phyloP scores from a whole-genome alignment of 2,329 filamentous ascomycete genomes.

The Aspergillus brasiliensis region DNA sequence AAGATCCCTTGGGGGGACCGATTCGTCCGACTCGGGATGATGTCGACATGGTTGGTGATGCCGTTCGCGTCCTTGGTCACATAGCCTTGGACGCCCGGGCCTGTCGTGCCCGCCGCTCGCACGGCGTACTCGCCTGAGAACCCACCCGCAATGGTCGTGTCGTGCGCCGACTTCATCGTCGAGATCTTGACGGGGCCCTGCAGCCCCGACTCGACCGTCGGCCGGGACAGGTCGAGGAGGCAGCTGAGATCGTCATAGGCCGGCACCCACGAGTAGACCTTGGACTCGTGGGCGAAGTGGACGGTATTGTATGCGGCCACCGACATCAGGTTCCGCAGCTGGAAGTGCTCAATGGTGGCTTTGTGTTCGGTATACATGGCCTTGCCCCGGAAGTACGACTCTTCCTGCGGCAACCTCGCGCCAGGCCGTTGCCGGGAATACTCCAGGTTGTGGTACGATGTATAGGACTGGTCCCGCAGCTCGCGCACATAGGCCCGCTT shows the following conservation, averaged over 20 bases:
- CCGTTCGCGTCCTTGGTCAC: slow-evolving; percentile 52
- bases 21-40: slow-evolving; percentile 51
- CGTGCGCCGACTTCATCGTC: slow-evolving; percentile 53
- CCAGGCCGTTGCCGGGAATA: slow-evolving; percentile 29
- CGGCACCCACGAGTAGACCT: slow-evolving; percentile 54
- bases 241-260: slow-evolving; percentile 44
- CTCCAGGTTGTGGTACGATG: slow-evolving; percentile 43
- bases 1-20: slow-evolving; percentile 55
- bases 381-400: slow-evolving; percentile 52
- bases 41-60: slow-evolving; percentile 62
- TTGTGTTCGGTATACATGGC: slow-evolving; percentile 53
- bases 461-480: slow-evolving; percentile 45
- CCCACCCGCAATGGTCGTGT: slow-evolving; percentile 57
- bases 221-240: slow-evolving; percentile 53
- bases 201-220: slow-evolving; percentile 39
- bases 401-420: slow-evolving; percentile 40
- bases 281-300: slow-evolving; percentile 54
- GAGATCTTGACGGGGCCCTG: slow-evolving; percentile 51
- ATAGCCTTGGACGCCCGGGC: slow-evolving; percentile 44
- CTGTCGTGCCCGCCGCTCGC: slow-evolving; percentile 40
- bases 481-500: slow-evolving; percentile 39
- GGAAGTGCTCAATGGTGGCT: slow-evolving; percentile 59
- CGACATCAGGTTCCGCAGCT: slow-evolving; percentile 60
- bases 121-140: slow-evolving; percentile 61
- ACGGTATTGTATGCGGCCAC: slow-evolving; percentile 58